A percentile compares a stretch with the other conserved stretches of the same genome.
Evolutionary conservation across 805 yeast species (phyloP).

Genomic region (Clavispora santaluciae): DNA sequence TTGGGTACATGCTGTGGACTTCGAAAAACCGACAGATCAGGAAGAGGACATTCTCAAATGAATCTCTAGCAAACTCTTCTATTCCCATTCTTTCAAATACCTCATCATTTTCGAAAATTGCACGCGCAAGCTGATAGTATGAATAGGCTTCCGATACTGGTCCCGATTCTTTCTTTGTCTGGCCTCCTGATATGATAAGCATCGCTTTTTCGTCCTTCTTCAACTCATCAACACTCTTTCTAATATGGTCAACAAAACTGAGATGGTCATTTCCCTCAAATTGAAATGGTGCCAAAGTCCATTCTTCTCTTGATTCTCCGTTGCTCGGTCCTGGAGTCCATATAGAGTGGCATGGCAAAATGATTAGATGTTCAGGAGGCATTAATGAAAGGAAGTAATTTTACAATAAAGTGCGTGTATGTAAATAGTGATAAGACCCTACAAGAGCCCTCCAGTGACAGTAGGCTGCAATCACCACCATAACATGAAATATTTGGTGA

Average conservation of each 20-base stretch:
- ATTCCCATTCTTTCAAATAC: slow-evolving; percentile 30
- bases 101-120: slow-evolving; percentile 13
- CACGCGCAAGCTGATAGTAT: slow-evolving; percentile 45
- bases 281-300: slow-evolving; percentile 69
- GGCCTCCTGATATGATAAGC: slow-evolving; percentile 63
- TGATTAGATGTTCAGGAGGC: slow-evolving; percentile 18
- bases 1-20: slow-evolving; percentile 44
- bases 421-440: slow-evolving; percentile 43
- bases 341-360: slow-evolving; percentile 53
- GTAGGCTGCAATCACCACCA: slow-evolving; percentile 72
- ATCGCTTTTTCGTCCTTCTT: slow-evolving; percentile 24
- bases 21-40: slow-evolving; percentile 53
- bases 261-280: slow-evolving; percentile 63
- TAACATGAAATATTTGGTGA: slow-evolving; percentile 77
- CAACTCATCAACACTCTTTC: slow-evolving; percentile 36
- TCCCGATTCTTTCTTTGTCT: slow-evolving; percentile 54
- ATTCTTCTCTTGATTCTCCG: slow-evolving; percentile 50
- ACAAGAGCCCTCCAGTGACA: slow-evolving; percentile 64
- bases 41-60: slow-evolving; percentile 70
- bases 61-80: slow-evolving; percentile 76
- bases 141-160: slow-evolving; percentile 58
- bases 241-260: slow-evolving; percentile 59
- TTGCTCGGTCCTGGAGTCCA: slow-evolving; percentile 42
- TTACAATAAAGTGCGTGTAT: slow-evolving; percentile 15
- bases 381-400: not conserved